These are phyloP conservation scores for Cucumis melo DNA, from an alignment of 306 rosid genomes.

Conservation along the genomic window DNA sequence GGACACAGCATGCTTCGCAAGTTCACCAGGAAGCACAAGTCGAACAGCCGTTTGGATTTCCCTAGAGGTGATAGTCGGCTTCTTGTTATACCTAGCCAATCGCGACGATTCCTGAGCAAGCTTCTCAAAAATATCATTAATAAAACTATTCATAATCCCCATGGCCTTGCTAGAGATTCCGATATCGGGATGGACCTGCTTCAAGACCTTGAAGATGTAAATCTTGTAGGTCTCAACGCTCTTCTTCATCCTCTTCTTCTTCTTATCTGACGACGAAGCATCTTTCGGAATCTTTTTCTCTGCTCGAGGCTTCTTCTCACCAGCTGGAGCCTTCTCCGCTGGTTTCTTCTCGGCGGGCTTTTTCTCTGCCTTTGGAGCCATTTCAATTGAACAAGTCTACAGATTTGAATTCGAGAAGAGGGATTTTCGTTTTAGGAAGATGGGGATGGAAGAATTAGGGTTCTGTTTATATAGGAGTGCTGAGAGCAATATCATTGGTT, in stretches of 20 bases:
- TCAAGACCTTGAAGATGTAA: constrained; percentile 14
- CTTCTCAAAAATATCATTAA: constrained; percentile 10
- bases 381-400: not conserved
- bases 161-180: constrained; percentile 9
- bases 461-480: not conserved
- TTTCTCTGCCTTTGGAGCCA: constrained; percentile 11
- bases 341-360: constrained; percentile 17
- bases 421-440: not conserved
- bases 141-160: constrained; percentile 9
- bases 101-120: constrained; percentile 14
- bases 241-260: constrained; percentile 17
- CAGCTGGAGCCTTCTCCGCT: constrained; percentile 8
- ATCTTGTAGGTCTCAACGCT: constrained; percentile 19
- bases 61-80: constrained; percentile 8
- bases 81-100: constrained; percentile 11
- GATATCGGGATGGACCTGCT: constrained; percentile 10
- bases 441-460: not conserved
- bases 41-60: constrained; percentile 10
- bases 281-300: constrained; percentile 20
- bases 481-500: not conserved
- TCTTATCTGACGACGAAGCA: constrained; percentile 6
- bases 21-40: constrained; percentile 6
- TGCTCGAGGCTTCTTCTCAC: constrained; percentile 18
- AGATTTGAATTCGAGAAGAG: not conserved
- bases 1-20: constrained; percentile 7